Base-by-base conservation (phyloP, 2,329 filamentous ascomycete species). In the Ceratocystis cacaofunesta region DNA sequence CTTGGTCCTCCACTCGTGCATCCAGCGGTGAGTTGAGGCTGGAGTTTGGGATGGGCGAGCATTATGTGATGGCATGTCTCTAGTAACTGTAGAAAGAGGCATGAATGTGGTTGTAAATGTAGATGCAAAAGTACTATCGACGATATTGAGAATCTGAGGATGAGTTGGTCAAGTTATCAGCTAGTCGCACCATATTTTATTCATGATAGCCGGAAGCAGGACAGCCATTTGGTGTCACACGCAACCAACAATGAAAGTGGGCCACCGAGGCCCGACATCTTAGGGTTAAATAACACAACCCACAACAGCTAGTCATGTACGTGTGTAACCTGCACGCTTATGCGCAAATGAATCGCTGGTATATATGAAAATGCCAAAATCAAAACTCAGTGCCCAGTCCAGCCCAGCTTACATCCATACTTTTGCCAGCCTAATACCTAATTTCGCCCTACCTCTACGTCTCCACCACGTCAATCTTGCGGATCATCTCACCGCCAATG, bases 401-500 rank as follows among this genome's bases (percentile, higher is more conserved):
- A n/a, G 5, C 46, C 46, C 46, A 48, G 5, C 46, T 22, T 48
- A 41, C 36, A 41, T 25, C 48, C 55, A 7, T 30, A n/a, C n/a
- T 52, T 65, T 41, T 60, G 22, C 64, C 44, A 22, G 12, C 43
- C 44, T 28, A 55, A 55, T 4, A 12, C 12, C 10, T 15, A 12
- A 41, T 4, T 5, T 15, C 3, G 10, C 10, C 10, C 36, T 41
- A 2, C 65, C 22, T 70, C 66, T 44, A 48, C 2, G 69, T 70
- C 36, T 70, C 69, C 3, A 71, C 68, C 3, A 72, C 75, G 71
- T 91, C 85, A 65, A 92, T 84, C 71, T 75, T 82, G 70, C 83
- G 80, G 58, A 96, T 79, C 74, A 96, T 72, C 66, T 85, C 82
- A 1, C 83, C 85, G 7, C 85, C 85, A 50, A 87, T 77, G 68